These are phyloP conservation scores for Saraca asoca DNA, from an alignment of 331 rosid species.

Conservation along the genomic window DNA sequence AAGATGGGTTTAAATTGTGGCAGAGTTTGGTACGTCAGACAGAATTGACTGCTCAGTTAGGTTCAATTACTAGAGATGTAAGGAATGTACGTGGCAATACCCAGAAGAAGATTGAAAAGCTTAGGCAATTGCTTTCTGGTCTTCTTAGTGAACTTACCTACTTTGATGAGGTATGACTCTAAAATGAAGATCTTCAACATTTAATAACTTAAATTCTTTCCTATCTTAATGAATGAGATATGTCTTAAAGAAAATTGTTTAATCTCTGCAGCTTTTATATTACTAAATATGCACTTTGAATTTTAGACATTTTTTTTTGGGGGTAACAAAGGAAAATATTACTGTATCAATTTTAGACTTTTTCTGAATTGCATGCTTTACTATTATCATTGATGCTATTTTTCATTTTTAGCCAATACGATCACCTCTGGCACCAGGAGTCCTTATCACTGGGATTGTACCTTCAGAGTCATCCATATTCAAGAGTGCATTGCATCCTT, in stretches of 20 bases:
- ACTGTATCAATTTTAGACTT: conserved; percentile 24
- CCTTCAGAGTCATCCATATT: conserved; percentile 93
- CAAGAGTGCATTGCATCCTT: conserved; percentile 93
- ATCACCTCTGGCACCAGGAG: conserved; percentile 86
- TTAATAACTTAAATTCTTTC: neutral
- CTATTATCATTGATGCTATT: conserved; percentile 32
- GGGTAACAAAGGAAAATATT: no score
- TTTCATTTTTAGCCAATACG: conserved; percentile 74
- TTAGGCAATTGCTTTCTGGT: conserved; percentile 93
- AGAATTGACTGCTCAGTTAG: conserved; percentile 90
- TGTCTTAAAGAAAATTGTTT: conserved; percentile 17
- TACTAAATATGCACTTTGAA: conserved; percentile 6
- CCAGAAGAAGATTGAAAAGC: conserved; percentile 96
- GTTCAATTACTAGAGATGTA: conserved; percentile 88
- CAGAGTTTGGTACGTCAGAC: conserved; percentile 97
- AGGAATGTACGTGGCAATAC: conserved; percentile 93
- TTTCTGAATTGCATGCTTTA: conserved; percentile 24
- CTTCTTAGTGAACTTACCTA: conserved; percentile 93
- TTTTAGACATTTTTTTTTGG: no score
- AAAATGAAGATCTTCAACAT: conserved; percentile 9
- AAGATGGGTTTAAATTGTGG: conserved; percentile 92
- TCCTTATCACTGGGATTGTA: conserved; percentile 83
- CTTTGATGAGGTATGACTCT: conserved; percentile 85
- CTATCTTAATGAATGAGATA: conserved; percentile 21
- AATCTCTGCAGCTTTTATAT: neutral